phyloP scores from a whole-genome alignment of 805 yeast species.

The Lipomyces kockii region DNA sequence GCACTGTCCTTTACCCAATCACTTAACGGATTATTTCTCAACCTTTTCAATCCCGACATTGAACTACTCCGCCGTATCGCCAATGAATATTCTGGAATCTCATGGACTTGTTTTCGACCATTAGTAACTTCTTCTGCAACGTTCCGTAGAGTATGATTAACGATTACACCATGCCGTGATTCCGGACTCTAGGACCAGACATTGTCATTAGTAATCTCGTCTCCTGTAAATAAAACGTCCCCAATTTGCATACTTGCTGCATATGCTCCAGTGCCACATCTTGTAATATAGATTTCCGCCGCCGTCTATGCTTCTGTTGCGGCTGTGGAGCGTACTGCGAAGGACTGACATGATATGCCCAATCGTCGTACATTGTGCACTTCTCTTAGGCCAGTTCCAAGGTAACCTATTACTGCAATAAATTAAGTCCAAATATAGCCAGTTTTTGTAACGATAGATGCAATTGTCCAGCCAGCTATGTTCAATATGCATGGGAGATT shows the following conservation, averaged over 20 bases:
- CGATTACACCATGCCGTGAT: slow-evolving; percentile 10
- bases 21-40: slow-evolving; percentile 1
- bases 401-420: background rate
- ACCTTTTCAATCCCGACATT: slow-evolving; percentile 20
- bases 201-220: background rate
- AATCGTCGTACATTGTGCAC: slow-evolving; percentile 34
- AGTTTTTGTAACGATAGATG: background rate
- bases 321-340: slow-evolving; percentile 36
- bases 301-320: slow-evolving; percentile 30
- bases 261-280: slow-evolving; percentile 34
- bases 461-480: background rate
- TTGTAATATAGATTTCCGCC: slow-evolving; percentile 34
- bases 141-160: slow-evolving; percentile 9
- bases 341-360: slow-evolving; percentile 38
- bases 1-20: background rate
- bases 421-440: background rate
- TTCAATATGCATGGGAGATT: background rate
- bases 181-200: slow-evolving; percentile 5
- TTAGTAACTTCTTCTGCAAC: slow-evolving; percentile 25
- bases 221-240: background rate
- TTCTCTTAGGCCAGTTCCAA: background rate
- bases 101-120: background rate
- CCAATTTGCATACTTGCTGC: slow-evolving; percentile 22
- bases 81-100: slow-evolving; percentile 32
- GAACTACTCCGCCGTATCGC: slow-evolving; percentile 31